Percentiles rank a stretch among this genome's conserved stretches.
Conservation (phyloP, 129 eudicot genomes). For the Tagetes patula region DNA sequence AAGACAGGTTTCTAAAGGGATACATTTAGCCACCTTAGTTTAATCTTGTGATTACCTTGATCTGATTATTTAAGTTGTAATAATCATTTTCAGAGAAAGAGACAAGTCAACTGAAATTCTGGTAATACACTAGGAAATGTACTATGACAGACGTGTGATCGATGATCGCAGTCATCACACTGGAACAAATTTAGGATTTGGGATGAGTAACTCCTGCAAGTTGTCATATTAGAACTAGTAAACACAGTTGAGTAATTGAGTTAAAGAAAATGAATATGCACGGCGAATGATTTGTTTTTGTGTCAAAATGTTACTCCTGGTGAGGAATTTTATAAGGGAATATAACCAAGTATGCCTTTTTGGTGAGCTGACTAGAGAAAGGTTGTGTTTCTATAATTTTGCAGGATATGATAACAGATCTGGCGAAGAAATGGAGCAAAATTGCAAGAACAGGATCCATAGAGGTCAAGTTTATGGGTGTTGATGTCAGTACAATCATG, state of each 20-base stretch:
- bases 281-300: background rate
- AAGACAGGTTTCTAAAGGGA: no score
- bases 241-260: background rate
- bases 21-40: background rate
- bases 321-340: background rate
- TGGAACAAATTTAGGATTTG: slow-evolving; percentile 6
- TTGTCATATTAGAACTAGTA: background rate
- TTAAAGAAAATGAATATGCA: background rate
- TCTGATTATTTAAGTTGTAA: background rate
- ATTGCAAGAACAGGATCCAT: slow-evolving; percentile 75
- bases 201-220: slow-evolving; percentile 6
- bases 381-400: slow-evolving; percentile 12
- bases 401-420: slow-evolving; percentile 68
- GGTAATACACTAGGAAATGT: slow-evolving; percentile 7
- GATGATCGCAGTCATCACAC: background rate
- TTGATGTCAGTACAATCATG: slow-evolving; percentile 90
- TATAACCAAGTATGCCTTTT: slow-evolving; percentile 5
- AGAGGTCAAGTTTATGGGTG: slow-evolving; percentile 69
- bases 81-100: background rate
- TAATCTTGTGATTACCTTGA: background rate
- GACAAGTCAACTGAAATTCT: background rate
- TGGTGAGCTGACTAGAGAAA: slow-evolving; percentile 15
- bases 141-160: background rate
- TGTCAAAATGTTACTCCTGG: background rate
- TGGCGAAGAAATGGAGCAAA: slow-evolving; percentile 81